A percentile compares a stretch with the other conserved stretches of the same genome.
These are phyloP conservation scores for Cornus controversa DNA, from an alignment of 148 eudicot species.

Conservation along the genomic window DNA sequence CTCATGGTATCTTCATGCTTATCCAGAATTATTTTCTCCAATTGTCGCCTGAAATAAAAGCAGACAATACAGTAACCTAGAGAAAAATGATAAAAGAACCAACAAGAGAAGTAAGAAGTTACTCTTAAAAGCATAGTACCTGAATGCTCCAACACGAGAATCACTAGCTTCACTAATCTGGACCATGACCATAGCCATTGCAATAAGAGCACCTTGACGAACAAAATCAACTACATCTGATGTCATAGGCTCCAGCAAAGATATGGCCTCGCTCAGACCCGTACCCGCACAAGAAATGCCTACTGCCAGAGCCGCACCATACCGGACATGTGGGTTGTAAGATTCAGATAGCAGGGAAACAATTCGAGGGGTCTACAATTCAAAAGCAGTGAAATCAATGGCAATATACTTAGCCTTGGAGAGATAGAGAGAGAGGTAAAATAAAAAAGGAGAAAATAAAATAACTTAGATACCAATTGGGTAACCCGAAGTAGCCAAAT, in stretches of 20 bases:
- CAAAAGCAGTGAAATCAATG: slow-evolving; percentile 12
- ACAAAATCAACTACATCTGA: slow-evolving; percentile 98
- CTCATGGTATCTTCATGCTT: slow-evolving; percentile 99
- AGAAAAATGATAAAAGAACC: slow-evolving; percentile 5
- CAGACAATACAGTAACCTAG: neutral
- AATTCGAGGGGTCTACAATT: slow-evolving; percentile 85
- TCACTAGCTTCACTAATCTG: slow-evolving; percentile 95
- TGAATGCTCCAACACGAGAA: slow-evolving; percentile 96
- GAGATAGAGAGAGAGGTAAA: neutral
- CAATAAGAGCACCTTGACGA: slow-evolving; percentile 95
- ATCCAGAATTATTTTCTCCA: slow-evolving; percentile 93
- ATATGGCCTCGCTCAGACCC: slow-evolving; percentile 94
- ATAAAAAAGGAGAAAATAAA: neutral
- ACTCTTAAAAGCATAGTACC: slow-evolving; percentile 35
- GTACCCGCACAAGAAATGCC: slow-evolving; percentile 98
- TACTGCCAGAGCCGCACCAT: slow-evolving; percentile 97
- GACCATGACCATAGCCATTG: slow-evolving; percentile 99
- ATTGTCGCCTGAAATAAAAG: slow-evolving; percentile 59
- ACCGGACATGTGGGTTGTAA: slow-evolving; percentile 96
- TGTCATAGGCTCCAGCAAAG: slow-evolving; percentile 92
- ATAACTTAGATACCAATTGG: neutral
- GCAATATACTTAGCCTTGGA: neutral
- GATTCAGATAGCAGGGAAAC: slow-evolving; percentile 91
- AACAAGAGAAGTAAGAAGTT: no score
- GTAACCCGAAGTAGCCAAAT: neutral